Base-by-base conservation (phyloP, 208 protist species). In the Acanthamoeba culbertsoni region DNA sequence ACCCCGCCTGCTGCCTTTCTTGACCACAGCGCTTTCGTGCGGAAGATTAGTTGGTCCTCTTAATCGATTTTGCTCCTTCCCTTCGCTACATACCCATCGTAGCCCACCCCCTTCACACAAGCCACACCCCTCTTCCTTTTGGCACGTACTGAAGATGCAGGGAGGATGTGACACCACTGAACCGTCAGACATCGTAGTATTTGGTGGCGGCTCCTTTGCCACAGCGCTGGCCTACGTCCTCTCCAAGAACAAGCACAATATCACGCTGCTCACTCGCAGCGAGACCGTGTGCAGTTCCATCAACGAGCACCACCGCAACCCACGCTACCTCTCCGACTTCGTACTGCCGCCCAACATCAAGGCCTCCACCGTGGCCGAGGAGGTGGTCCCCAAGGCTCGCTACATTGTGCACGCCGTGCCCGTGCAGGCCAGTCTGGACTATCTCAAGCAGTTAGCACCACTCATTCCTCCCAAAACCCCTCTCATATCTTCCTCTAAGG, bases 401-500 rank as follows among this genome's bases (percentile, higher is more conserved):
- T 93, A 75, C 53, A 92, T 94, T 59, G 28, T 94, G 18, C 93
- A 94, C 59, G 79, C 86, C 57, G 88, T 94, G 1, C 93, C 93
- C 0, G 86, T 89, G 26, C 93, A 94, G 89, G 35, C 40, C 53
- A 82, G 84, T 28, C 23, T 28, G 3, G 73, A 94, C 14, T 94
- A 84, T 62, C 86, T 94, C 45, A 2, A 40, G 42, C 63, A 37
- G 2, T 45, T 94, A 33, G 59, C 40, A 23, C 37, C 51, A 28
- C 31, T 92, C 8, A 94, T 95, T 40, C 51, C 89, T 16, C 57
- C 65, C 86, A 71, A 93, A 46, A 86, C 82, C 23, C 75, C 86
- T 8, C 3, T 95, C 59, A 68, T 95, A 20, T 95, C 93, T 16
- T 95, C 94, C 18, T 65, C 94, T 31, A 95, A 95, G 89, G 75